Evolutionary conservation across 345 rosid genomes (phyloP).

Genomic region (Euphorbia lathyris): DNA sequence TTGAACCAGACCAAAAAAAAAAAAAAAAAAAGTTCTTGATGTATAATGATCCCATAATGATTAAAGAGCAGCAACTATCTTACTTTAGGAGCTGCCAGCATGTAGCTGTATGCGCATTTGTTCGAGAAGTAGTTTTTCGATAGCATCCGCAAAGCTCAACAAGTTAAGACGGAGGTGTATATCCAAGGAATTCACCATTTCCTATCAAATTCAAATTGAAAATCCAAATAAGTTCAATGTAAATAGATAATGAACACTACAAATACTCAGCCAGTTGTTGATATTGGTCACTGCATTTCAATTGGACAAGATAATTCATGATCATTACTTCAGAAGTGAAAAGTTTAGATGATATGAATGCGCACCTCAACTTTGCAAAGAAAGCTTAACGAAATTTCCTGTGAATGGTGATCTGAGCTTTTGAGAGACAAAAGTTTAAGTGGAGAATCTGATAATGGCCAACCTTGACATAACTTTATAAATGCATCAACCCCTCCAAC

Average conservation of each 20-base stretch:
- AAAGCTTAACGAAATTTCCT: constrained; percentile 50
- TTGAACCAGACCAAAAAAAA: neutral
- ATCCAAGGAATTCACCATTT: constrained; percentile 45
- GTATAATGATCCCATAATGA: neutral
- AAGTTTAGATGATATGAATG: neutral
- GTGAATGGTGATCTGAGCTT: constrained; percentile 41
- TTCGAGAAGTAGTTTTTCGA: constrained; percentile 41
- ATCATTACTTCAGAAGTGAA: no score
- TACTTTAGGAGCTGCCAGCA: constrained; percentile 13
- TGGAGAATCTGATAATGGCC: constrained; percentile 58
- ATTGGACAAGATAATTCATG: no score
- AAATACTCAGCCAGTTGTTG: no score
- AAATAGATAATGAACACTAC: neutral
- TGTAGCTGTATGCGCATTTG: constrained; percentile 33
- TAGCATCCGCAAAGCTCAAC: constrained; percentile 41
- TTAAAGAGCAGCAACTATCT: constrained; percentile 12
- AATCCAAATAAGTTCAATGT: neutral
- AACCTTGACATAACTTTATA: constrained; percentile 58
- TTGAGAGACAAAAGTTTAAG: constrained; percentile 48
- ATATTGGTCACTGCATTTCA: no score
- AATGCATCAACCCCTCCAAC: constrained; percentile 57
- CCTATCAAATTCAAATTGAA: constrained; percentile 30
- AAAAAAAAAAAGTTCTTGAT: neutral
- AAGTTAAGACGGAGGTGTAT: constrained; percentile 32
- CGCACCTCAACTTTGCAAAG: constrained; percentile 65